Evolutionary conservation across 345 rosid species (phyloP), one percentile per base, ranked within the genome.

Genomic region (Euphorbia pulcherrima): DNA sequence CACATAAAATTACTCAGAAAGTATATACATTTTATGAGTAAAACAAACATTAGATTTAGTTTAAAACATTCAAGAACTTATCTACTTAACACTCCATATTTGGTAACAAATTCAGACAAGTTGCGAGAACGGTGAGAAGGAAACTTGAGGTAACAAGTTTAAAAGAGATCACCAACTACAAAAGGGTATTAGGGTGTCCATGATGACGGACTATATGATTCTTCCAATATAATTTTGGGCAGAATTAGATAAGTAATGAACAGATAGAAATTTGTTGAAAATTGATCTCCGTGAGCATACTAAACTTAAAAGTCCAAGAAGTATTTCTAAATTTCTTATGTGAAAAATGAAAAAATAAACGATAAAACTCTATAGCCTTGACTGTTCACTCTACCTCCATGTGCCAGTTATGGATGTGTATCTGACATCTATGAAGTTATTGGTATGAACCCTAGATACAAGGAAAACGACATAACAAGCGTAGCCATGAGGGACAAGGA

Each of bases 1-100:
- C 14, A 24, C 66, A 70, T 56, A 47, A 59, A 40, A 47, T 33
- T 17, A 66, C 23, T 37, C 53, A 44, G 18, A 27, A 35, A 70
- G 8, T 9, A 26, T 30, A 26, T 17, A 44, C 16, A 44, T 11
- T 7, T 12, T 3, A 44, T 44, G 16, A 6, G 13, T 11, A 44
- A 3, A 8, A 44, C 13, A 44, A 10, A 44, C 50, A 44, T 44
- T 44, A 44, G 50, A 44, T 2, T 44, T 44, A 11, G 50, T 1
- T 44, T 44, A 44, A 44, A 44, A 11, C 50, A 44, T 44, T 44
- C 37, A 33, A 33, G 7, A 33, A 33, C 4, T 33, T 33, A 33
- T 33, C 37, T 33, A 33, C 37, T 33, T 33, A 33, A 7, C 37
- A 33, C 37, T 33, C 37, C 37, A 2, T 2, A 33, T 2, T 33